A percentile compares a stretch with the other conserved stretches of the same genome.
Conservation (phyloP, 164 flowering plant genomes). For the Piper betle region DNA sequence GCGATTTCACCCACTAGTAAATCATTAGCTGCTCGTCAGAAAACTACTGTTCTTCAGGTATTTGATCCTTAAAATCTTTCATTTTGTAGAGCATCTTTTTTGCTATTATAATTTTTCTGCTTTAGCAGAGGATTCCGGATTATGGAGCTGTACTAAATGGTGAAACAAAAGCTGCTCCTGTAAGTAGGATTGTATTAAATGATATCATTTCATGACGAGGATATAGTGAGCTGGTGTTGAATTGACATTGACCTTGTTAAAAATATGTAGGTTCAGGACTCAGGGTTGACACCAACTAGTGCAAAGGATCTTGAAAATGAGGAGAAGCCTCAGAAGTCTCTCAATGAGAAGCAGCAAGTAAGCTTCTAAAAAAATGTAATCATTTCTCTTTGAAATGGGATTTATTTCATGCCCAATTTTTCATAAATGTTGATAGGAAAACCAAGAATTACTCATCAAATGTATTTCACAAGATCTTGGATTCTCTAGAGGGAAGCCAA, state of each 20-base stretch:
- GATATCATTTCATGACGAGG: neutral
- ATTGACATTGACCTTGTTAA: neutral
- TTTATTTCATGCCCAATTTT: neutral
- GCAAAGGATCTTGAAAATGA: constrained; percentile 63
- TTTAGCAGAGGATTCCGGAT: constrained; percentile 71
- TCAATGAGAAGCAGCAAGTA: constrained; percentile 89
- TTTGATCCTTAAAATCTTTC: neutral
- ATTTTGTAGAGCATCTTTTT: neutral
- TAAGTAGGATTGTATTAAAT: constrained; percentile 18
- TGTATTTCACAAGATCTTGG: constrained; percentile 86
- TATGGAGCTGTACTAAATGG: constrained; percentile 62
- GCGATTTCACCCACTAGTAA: constrained; percentile 80
- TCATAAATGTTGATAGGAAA: constrained; percentile 36
- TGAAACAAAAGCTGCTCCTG: constrained; percentile 38
- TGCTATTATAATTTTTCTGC: constrained; percentile 4
- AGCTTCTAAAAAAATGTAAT: neutral
- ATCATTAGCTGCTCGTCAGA: constrained; percentile 48
- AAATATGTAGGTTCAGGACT: constrained; percentile 32
- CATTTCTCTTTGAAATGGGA: neutral
- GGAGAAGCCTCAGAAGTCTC: constrained; percentile 81
- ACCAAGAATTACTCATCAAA: constrained; percentile 81
- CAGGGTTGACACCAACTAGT: constrained; percentile 28
- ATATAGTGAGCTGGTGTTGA: neutral
- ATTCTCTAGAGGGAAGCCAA: constrained; percentile 72
- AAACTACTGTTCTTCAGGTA: constrained; percentile 66